Base-by-base conservation (phyloP, 2,329 filamentous ascomycete species). In the Ceratocystis huliohia region DNA sequence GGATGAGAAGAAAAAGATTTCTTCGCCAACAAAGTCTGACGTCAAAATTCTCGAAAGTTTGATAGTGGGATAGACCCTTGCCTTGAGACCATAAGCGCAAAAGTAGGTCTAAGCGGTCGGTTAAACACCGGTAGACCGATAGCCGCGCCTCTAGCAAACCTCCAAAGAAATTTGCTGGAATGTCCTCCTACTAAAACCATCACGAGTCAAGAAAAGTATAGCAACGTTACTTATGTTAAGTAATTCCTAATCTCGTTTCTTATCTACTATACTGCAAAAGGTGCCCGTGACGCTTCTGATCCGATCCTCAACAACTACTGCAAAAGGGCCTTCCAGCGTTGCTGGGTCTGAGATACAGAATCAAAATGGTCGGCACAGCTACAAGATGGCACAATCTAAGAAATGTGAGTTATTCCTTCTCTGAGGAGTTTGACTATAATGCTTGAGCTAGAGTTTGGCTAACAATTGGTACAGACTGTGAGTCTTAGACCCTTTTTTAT, bases 331-430 rank as follows among this genome's bases (percentile, higher is more conserved):
- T 57, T 28, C 53, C 53, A 33, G 53, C 53, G 28, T 25, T 33
- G 30, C 28, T 57, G 53, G 53, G 28, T 17, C 22, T n/a, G 53
- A 33, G 15, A 63, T 28, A 65, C 44, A 37, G 53, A 46, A 50
- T 20, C 71, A 75, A 71, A 67, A 84, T 84, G 82, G 78, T 80
- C 64, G 78, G 69, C 46, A 68, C 70, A 66, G 67, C 66, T 46
- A 67, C 69, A 76, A 86, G 88, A 72, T 87, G 89, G 84, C 83
- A 85, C 74, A 84, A 83, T 75, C 77, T 91, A 72, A 84, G 83
- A 74, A 78, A 81, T 74, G 87, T 89, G 79, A 76, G 84, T 80
- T 53, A 28, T 30, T 13, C 10, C 5, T 1, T 56, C 10, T 25
- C 30, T 20, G 20, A 22, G 7, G 17, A 50, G 30, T 20, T 25